Conservation (phyloP, 2,329 filamentous ascomycete genomes). For the Plenodomus biglobosus region DNA sequence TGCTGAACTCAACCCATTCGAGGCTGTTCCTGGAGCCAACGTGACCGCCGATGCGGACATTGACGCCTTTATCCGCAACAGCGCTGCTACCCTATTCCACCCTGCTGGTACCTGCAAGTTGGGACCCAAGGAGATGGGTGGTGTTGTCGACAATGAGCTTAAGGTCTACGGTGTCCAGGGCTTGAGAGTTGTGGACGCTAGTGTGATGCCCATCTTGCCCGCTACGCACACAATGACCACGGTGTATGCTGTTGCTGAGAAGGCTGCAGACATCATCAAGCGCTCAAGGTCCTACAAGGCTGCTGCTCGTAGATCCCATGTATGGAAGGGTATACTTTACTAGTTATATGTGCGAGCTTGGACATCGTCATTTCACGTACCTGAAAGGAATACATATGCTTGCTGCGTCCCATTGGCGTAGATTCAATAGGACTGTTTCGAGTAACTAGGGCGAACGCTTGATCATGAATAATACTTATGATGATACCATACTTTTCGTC, state of each 20-base stretch:
- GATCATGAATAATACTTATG: no score
- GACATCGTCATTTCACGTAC: no score
- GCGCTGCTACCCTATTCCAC: constrained; percentile 24
- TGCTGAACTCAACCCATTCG: constrained; percentile 19
- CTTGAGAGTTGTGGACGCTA: constrained; percentile 22
- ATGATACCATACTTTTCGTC: no score
- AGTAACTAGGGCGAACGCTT: no score
- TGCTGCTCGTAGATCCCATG: no score
- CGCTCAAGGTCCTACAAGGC: background rate
- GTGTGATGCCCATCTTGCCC: constrained; percentile 21
- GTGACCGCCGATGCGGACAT: constrained; percentile 22
- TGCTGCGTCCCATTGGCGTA: no score
- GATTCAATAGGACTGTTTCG: no score
- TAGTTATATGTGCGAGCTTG: no score
- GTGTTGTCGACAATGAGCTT: constrained; percentile 29
- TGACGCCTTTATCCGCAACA: constrained; percentile 16
- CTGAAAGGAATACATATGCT: no score
- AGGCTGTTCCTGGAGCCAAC: constrained; percentile 23
- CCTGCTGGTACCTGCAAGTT: constrained; percentile 31
- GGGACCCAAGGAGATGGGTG: constrained; percentile 28
- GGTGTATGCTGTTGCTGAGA: constrained; percentile 23
- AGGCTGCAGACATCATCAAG: constrained; percentile 18
- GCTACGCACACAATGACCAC: constrained; percentile 24
- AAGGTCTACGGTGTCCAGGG: constrained; percentile 30
- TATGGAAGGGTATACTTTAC: no score